Percentiles rank a stretch among this genome's conserved stretches.
These are phyloP conservation scores for Eucalyptus tenuipes DNA, from an alignment of 345 rosid species.

Conservation along the genomic window DNA sequence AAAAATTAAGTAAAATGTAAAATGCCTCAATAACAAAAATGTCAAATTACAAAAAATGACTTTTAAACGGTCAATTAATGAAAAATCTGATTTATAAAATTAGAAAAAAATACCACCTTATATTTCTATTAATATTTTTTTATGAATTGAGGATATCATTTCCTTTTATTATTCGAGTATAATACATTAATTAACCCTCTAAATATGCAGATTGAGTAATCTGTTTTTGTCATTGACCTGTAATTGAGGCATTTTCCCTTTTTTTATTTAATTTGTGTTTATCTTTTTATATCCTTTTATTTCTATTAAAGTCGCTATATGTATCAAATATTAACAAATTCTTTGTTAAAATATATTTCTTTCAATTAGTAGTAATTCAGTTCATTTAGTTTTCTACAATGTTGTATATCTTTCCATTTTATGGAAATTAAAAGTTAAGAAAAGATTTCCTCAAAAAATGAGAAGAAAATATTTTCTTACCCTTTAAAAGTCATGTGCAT, in stretches of 20 bases:
- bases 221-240: background rate
- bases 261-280: background rate
- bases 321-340: background rate
- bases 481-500: background rate
- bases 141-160: background rate
- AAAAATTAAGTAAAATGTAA: background rate
- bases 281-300: accelerated
- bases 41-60: background rate
- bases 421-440: background rate
- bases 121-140: background rate
- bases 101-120: background rate
- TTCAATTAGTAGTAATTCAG: background rate
- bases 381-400: background rate
- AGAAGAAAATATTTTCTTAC: background rate
- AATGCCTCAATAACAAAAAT: background rate
- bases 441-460: background rate
- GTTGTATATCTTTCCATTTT: background rate
- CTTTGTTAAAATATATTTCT: background rate
- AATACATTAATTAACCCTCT: background rate
- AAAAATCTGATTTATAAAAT: background rate
- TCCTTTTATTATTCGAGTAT: background rate
- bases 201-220: background rate
- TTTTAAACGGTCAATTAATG: background rate
- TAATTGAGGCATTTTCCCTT: background rate
- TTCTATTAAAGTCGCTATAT: background rate